Percentiles rank a stretch among this genome's conserved stretches.
These are phyloP conservation scores for Debaryomyces nepalensis DNA, from an alignment of 1,139 yeast genomes.

Conservation along the genomic window DNA sequence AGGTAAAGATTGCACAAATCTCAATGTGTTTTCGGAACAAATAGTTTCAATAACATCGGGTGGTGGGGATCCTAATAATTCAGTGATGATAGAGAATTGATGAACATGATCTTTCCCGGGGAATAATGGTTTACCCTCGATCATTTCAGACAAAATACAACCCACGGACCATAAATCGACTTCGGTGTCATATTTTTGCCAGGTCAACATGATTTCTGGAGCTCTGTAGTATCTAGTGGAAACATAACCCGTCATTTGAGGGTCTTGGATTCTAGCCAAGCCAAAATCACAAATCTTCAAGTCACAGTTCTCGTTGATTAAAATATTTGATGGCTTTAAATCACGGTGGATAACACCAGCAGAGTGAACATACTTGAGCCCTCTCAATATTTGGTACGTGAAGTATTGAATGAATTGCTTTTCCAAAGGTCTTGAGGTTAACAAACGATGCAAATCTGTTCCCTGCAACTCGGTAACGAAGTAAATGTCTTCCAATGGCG, in stretches of 20 bases:
- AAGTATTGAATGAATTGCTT: slow-evolving; percentile 96
- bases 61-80: slow-evolving; percentile 95
- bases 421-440: slow-evolving; percentile 92
- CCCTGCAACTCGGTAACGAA: slow-evolving; percentile 97
- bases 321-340: slow-evolving; percentile 88
- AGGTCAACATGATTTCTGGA: slow-evolving; percentile 97
- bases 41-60: slow-evolving; percentile 94
- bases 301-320: slow-evolving; percentile 96
- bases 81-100: slow-evolving; percentile 95
- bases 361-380: slow-evolving; percentile 84
- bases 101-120: slow-evolving; percentile 99
- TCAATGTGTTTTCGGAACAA: slow-evolving; percentile 91
- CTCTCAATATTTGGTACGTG: slow-evolving; percentile 90
- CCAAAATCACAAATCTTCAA: slow-evolving; percentile 97
- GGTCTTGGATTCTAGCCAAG: slow-evolving; percentile 86
- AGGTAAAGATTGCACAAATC: slow-evolving; percentile 93
- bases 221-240: slow-evolving; percentile 99
- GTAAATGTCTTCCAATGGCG: slow-evolving; percentile 95
- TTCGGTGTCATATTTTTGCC: slow-evolving; percentile 99
- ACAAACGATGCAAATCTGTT: slow-evolving; percentile 88
- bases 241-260: slow-evolving; percentile 92
- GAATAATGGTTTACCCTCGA: slow-evolving; percentile 97
- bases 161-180: slow-evolving; percentile 99
- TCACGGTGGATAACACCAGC: slow-evolving; percentile 96
- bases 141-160: slow-evolving; percentile 97